Base-by-base conservation (phyloP, 768 basidiomycete genomes). In the Mycena polygramma region DNA sequence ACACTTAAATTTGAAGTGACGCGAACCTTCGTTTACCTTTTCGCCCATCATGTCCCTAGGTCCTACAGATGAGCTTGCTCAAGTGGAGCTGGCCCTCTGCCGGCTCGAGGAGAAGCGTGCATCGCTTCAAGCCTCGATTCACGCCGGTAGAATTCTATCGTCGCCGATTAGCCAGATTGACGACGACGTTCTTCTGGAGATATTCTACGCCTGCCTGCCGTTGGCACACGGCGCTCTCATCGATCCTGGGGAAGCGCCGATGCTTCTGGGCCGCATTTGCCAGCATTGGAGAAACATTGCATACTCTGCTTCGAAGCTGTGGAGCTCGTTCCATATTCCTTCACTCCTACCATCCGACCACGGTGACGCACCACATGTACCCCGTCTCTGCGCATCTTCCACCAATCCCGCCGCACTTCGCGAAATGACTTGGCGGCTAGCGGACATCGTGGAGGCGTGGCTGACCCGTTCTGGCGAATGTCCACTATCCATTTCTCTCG, bases 261-360 rank as follows among this genome's bases (percentile, higher is more conserved):
- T 63, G 52, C 52, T 63, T 30, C 41, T 63, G 10, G 63, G 61
- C 30, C 53, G 20, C 43, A 63, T 63, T n/a, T 63, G 63, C 41
- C n/a, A 20, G 26, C 24, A 35, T 63, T 63, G 63, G 63, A 39
- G 63, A 49, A 41, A n/a, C 20, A 22, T 70, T 13, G 69, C 63
- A 4, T 61, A 60, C 35, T 41, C 62, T 14, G 65, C 63, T 20
- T 63, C 69, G 26, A 35, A 4, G 13, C 30, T 64, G 1, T 70
- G 69, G 69, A 59, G 49, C 22, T 57, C 68, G 4, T 26, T 69
- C 10, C 68, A 69, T 35, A 69, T 69, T 19, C 67, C 58, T 22
- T n/a, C 24, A 19, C 24, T 35, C n/a, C n/a, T n/a, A n/a, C n/a
- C n/a, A n/a, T n/a, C n/a, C n/a, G n/a, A n/a, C n/a, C n/a, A n/a